Conservation (phyloP, 2,329 filamentous ascomycete genomes). For the Pseudocercospora musae region DNA sequence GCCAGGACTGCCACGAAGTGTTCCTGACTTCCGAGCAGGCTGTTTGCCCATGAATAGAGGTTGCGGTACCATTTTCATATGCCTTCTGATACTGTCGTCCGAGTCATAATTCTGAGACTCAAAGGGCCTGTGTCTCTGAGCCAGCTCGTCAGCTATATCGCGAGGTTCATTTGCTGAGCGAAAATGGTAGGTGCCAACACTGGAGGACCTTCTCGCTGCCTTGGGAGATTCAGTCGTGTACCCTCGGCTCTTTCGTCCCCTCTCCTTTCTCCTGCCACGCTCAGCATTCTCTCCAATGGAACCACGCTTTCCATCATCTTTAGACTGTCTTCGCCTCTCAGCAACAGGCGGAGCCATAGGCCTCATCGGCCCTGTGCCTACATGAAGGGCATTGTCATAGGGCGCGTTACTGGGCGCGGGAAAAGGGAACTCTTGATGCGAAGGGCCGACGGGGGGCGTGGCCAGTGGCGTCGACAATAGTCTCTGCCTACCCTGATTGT, state of each 20-base stretch:
- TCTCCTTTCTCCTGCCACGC: slow-evolving; percentile 18
- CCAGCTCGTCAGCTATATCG: slow-evolving; percentile 23
- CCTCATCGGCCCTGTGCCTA: slow-evolving; percentile 15
- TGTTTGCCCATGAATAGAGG: slow-evolving; percentile 29
- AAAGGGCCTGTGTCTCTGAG: slow-evolving; percentile 17
- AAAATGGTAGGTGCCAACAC: not conserved
- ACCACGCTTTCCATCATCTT: not conserved
- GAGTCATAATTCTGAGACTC: slow-evolving; percentile 14
- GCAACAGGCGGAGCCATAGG: slow-evolving; percentile 14
- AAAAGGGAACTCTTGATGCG: not conserved
- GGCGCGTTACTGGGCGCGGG: not conserved
- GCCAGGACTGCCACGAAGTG: not conserved
- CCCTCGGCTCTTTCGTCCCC: slow-evolving; percentile 8
- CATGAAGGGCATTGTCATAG: slow-evolving; percentile 18
- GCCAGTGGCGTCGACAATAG: slow-evolving; percentile 11
- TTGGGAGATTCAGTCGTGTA: not conserved
- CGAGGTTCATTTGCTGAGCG: not conserved
- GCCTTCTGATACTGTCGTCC: slow-evolving; percentile 24
- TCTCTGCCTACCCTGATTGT: slow-evolving; percentile 20
- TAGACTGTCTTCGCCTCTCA: slow-evolving; percentile 6
- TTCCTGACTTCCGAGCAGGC: slow-evolving; percentile 1
- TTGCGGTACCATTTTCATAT: slow-evolving; percentile 35
- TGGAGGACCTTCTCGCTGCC: not conserved
- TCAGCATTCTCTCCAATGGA: slow-evolving; percentile 9
- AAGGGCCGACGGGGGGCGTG: not conserved